Evolutionary conservation across 441 rosid species (phyloP), one percentile per base, ranked within the genome.

Genomic region (Biscutella laevigata): DNA sequence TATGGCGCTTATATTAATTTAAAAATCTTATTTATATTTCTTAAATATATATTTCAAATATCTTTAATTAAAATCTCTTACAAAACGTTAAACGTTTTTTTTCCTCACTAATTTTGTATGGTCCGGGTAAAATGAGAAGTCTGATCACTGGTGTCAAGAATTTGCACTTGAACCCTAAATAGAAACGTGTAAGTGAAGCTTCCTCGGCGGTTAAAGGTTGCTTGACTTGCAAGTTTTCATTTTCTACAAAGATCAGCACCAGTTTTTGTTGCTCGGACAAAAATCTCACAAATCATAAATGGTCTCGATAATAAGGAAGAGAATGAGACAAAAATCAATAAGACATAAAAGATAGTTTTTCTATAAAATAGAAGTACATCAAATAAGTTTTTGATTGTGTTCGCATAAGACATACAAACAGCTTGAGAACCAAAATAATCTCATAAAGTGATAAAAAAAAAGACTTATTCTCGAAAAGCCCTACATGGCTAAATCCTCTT

Each of bases 391-490:
- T 43, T 29, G 56, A 2, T 59, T 66, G 60, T 40, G 61, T 66
- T 66, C 59, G 70, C 65, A 66, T 38, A 66, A 66, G 70, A 66
- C 70, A 66, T 66, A 66, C 70, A 66, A 66, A 65, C 70, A 58
- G 59, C 63, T 42, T 35, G 61, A 52, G 65, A 66, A 59, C 56
- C n/a, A 52, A 66, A 59, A 58, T 46, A 59, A 59, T 66, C 66
- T 24, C 78, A 77, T 73, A 74, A n/a, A n/a, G 66, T 29, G 65
- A 63, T 70, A 61, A 64, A 64, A 66, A n/a, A n/a, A n/a, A n/a
- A n/a, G 68, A 77, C 80, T 80, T 82, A 78, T 78, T 78, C 71
- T 35, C 48, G 69, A 74, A 61, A 71, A n/a, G 73, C 90, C 83
- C 88, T 87, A 77, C 65, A 62, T 77, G 83, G 84, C 84, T 73